phyloP scores from a whole-genome alignment of 1,139 yeast genomes.

The Debaryomyces udenii region DNA sequence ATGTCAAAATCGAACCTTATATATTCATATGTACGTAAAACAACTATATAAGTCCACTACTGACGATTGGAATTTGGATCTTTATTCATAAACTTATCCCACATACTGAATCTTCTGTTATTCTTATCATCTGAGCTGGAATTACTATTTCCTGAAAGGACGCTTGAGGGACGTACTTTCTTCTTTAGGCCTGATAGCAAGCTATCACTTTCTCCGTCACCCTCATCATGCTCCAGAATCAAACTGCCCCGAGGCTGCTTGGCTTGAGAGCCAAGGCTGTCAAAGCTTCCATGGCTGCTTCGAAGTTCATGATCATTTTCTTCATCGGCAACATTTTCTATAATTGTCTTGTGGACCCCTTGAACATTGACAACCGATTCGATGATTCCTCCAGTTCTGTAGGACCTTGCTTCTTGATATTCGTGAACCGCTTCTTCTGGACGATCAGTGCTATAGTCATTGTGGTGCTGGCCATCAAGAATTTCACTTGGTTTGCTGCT shows the following conservation, averaged over 20 bases:
- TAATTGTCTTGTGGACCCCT: slow-evolving; percentile 86
- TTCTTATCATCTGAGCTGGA: slow-evolving; percentile 12
- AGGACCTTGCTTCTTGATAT: slow-evolving; percentile 40
- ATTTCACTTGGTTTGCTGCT: not conserved
- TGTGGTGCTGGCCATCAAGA: slow-evolving; percentile 1
- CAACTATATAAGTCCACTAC: too few relatives aligned
- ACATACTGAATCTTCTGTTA: slow-evolving; percentile 12
- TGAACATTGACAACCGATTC: slow-evolving; percentile 84
- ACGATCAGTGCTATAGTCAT: slow-evolving; percentile 1
- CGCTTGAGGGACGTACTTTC: slow-evolving; percentile 5
- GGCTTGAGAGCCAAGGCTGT: too few relatives aligned
- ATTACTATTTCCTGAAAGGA: slow-evolving; percentile 7
- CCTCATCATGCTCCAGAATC: too few relatives aligned
- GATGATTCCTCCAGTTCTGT: slow-evolving; percentile 70
- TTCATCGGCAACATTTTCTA: slow-evolving; percentile 58
- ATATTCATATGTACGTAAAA: not conserved
- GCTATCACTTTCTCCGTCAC: slow-evolving; percentile 14
- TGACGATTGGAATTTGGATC: not conserved
- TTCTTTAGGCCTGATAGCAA: slow-evolving; percentile 14
- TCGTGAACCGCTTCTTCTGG: slow-evolving; percentile 20
- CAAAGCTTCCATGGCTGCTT: not conserved
- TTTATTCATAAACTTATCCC: slow-evolving; percentile 13
- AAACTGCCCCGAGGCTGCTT: too few relatives aligned
- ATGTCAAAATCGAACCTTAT: not conserved
- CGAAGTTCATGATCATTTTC: slow-evolving; percentile 24